A percentile compares a stretch with the other conserved stretches of the same genome.
phyloP scores from a whole-genome alignment of 768 basidiomycete genomes.

The Boletellus emodensis region DNA sequence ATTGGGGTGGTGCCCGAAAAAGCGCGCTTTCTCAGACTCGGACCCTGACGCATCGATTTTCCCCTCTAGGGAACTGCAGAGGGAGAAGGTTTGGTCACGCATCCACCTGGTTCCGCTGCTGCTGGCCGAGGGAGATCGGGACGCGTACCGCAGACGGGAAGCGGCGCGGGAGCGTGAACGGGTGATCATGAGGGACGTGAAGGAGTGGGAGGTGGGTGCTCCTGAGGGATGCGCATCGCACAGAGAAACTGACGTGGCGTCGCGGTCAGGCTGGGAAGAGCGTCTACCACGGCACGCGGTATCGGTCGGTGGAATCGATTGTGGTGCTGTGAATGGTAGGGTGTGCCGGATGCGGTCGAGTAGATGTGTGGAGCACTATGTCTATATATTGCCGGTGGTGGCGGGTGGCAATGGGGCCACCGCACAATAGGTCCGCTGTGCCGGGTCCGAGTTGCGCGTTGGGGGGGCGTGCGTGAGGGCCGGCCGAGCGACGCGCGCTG shows the following conservation, averaged over 20 bases:
- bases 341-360: no score
- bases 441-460: constrained; percentile 13
- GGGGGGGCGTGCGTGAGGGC: constrained; percentile 15
- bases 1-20: constrained; percentile 42
- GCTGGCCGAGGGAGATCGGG: constrained; percentile 91
- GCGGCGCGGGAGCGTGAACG: constrained; percentile 76
- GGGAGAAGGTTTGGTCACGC: constrained; percentile 93
- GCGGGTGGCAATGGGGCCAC: constrained; percentile 29
- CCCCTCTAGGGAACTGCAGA: constrained; percentile 76
- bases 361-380: constrained; percentile 2
- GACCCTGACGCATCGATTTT: constrained; percentile 30
- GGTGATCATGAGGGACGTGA: constrained; percentile 93
- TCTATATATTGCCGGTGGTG: constrained; percentile 29
- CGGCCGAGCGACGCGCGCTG: not conserved
- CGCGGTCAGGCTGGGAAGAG: constrained; percentile 70
- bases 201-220: constrained; percentile 85
- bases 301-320: constrained; percentile 54
- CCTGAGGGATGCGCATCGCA: constrained; percentile 19
- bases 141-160: constrained; percentile 74
- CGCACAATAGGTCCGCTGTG: constrained; percentile 22
- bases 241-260: constrained; percentile 13
- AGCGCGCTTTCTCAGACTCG: constrained; percentile 41
- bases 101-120: constrained; percentile 91
- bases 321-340: constrained; percentile 48
- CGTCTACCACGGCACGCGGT: constrained; percentile 77